These are phyloP conservation scores for Colletotrichum agaves DNA, from an alignment of 2,329 filamentous ascomycete species.

Conservation along the genomic window DNA sequence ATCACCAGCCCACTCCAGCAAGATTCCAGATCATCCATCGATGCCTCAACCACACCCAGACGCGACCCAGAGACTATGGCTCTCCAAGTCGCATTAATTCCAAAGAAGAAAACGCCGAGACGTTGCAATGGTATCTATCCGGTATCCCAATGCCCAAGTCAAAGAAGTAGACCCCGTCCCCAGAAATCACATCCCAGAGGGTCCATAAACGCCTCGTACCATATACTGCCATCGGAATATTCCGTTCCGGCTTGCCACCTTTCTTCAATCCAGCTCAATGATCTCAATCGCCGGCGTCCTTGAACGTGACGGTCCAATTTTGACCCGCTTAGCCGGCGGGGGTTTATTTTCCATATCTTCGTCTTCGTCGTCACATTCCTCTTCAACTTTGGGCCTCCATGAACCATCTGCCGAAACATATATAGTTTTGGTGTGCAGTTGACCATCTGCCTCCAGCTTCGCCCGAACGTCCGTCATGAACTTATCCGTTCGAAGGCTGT, in stretches of 20 bases:
- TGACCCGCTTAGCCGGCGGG: constrained; percentile 30
- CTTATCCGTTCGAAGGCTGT: constrained; percentile 75
- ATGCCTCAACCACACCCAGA: not conserved
- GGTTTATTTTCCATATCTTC: constrained; percentile 21
- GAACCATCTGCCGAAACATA: constrained; percentile 44
- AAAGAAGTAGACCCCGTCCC: constrained; percentile 14
- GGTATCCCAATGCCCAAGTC: constrained; percentile 20
- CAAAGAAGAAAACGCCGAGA: constrained; percentile 22
- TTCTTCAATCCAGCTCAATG: constrained; percentile 35
- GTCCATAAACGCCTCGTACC: constrained; percentile 1
- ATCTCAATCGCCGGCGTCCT: constrained; percentile 25
- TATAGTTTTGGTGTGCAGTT: constrained; percentile 45
- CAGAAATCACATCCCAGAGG: not conserved
- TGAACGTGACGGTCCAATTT: not conserved
- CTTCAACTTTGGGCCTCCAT: constrained; percentile 48
- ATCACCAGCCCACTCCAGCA: not conserved
- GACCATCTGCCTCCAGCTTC: constrained; percentile 53
- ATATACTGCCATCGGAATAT: not conserved
- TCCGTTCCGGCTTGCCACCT: not conserved
- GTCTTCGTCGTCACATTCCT: constrained; percentile 42
- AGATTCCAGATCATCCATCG: not conserved
- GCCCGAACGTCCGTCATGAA: constrained; percentile 74
- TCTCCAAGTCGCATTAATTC: not conserved
- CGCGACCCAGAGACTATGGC: not conserved
- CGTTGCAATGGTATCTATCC: constrained; percentile 34